phyloP scores from a whole-genome alignment of 2,329 filamentous ascomycete species.

The Penicillium palitans region DNA sequence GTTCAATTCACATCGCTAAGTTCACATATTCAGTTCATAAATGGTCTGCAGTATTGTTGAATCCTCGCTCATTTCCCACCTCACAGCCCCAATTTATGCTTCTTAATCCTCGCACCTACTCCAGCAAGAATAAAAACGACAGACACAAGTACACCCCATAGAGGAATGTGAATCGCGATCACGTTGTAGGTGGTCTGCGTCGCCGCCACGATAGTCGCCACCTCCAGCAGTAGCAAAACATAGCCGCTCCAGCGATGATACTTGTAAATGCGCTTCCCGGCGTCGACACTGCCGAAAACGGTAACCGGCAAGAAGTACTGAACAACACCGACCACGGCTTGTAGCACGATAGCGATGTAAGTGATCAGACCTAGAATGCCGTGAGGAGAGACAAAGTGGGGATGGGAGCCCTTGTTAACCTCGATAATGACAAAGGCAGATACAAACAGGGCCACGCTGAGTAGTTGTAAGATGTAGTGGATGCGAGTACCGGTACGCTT shows the following conservation, averaged over 20 bases:
- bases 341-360: conserved; percentile 67
- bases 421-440: conserved; percentile 48
- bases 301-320: conserved; percentile 70
- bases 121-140: conserved; percentile 68
- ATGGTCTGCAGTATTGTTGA: no score
- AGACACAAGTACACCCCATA: conserved; percentile 73
- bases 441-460: conserved; percentile 49
- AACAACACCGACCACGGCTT: conserved; percentile 77
- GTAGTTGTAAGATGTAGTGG: conserved; percentile 68
- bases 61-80: neutral
- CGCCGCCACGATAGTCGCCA: conserved; percentile 73
- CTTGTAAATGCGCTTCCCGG: conserved; percentile 83
- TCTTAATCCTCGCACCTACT: conserved; percentile 74
- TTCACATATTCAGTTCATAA: neutral
- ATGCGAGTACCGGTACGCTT: conserved; percentile 64
- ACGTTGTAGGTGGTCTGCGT: conserved; percentile 74
- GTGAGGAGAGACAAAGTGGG: conserved; percentile 73
- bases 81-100: conserved; percentile 69
- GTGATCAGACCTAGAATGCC: conserved; percentile 79
- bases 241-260: conserved; percentile 84
- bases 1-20: no score
- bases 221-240: conserved; percentile 64
- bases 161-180: conserved; percentile 66
- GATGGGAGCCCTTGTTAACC: conserved; percentile 76
- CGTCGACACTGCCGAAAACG: conserved; percentile 75